Conservation (phyloP, 73 alveolate species). For the Tetrahymena borealis region DNA sequence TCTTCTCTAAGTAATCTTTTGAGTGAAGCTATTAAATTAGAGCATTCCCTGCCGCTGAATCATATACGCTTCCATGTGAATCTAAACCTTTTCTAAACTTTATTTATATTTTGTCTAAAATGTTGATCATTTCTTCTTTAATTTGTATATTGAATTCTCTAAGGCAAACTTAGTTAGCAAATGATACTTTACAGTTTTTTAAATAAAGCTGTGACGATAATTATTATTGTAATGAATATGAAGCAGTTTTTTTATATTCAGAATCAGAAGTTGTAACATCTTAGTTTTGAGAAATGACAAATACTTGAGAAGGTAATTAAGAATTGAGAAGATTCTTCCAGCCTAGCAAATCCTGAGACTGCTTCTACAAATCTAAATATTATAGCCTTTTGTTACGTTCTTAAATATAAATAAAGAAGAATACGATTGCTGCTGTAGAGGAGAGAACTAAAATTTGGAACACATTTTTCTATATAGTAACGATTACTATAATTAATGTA, state of each 20-base stretch:
- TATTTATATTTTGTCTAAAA: background rate
- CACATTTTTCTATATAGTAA: background rate
- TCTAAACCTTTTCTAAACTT: background rate
- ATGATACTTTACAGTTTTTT: background rate
- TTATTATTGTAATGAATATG: background rate
- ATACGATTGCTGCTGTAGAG: background rate
- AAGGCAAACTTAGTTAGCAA: background rate
- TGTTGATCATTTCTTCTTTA: background rate
- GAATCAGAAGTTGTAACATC: background rate
- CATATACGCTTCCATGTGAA: background rate
- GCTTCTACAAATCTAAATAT: background rate
- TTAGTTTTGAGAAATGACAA: background rate
- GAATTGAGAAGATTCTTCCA: background rate
- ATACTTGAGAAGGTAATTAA: background rate
- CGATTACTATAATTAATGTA: background rate
- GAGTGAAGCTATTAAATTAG: background rate
- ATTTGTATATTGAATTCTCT: background rate
- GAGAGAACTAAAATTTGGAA: background rate
- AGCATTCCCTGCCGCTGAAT: background rate
- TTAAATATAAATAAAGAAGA: background rate
- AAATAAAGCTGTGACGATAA: background rate
- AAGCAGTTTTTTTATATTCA: background rate
- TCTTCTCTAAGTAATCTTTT: background rate
- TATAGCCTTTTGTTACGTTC: background rate
- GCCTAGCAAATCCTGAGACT: background rate